Evolutionary conservation across 2,329 filamentous ascomycete genomes (phyloP), one percentile per base, ranked within the genome.

Genomic region (Aureobasidium sp.): DNA sequence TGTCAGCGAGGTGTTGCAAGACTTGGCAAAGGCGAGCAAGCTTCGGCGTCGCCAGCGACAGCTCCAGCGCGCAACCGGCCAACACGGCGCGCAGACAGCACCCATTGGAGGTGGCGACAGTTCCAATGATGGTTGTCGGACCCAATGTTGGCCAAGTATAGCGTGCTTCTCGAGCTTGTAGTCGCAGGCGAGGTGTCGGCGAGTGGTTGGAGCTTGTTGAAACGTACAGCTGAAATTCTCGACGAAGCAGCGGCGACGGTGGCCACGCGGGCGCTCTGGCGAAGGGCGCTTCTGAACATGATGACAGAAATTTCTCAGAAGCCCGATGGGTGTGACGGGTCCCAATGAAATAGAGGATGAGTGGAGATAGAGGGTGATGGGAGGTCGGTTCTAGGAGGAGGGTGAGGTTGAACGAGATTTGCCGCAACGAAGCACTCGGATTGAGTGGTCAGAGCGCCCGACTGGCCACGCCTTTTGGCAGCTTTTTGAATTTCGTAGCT

Each of bases 221-320:
- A 67, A 95, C 93, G 88, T 92, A 97, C 94, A 82, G 87, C 88
- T 80, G 88, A 88, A 82, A 95, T 86, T 85, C 91, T 90, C 85
- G 90, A 86, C 75, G 89, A 85, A 76, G 90, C 89, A 88, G 91
- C 90, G 82, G 95, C 86, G 82, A 90, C 91, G 83, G 90, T 89
- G 81, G 93, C 90, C 80, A 90, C 89, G 84, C 92, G 91, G 83
- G 89, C 89, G 79, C 91, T 95, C 85, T 96, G 91, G 84, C 92
- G 87, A 82, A 97, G 85, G 84, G 93, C 92, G 87, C 90, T 96
- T 83, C 93, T 91, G 86, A 97, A 96, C 93, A 97, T 97, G 82
- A 79, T 84, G 77, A 62, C 50, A 48, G 57, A 60, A 60, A 60
- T 60, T 60, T 60, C 57, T 50, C 37, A 53, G 57, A 64, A 64